These are phyloP conservation scores for Poa annua DNA, from an alignment of 176 grass and related monocot genomes.

Conservation along the genomic window DNA sequence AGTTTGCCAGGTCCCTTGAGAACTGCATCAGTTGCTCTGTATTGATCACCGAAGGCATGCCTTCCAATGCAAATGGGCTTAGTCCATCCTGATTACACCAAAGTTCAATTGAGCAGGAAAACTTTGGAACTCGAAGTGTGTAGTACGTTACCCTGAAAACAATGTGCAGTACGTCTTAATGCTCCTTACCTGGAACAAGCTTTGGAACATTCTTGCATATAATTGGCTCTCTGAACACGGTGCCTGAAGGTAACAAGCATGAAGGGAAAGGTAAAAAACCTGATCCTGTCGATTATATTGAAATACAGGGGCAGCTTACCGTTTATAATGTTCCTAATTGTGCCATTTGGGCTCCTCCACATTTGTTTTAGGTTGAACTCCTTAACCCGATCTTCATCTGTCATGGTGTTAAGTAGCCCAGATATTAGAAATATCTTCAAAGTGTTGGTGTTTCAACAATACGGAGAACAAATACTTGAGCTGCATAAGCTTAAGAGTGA, in stretches of 20 bases:
- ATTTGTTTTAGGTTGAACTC: constrained; percentile 91
- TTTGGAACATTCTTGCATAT: constrained; percentile 94
- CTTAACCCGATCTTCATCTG: constrained; percentile 83
- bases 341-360: constrained; percentile 98
- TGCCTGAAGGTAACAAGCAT: constrained; percentile 56
- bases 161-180: constrained; percentile 15
- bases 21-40: constrained; percentile 92
- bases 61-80: constrained; percentile 99
- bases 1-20: constrained; percentile 97
- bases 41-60: constrained; percentile 98
- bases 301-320: constrained; percentile 51
- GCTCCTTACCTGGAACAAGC: constrained; percentile 80
- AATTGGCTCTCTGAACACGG: constrained; percentile 97
- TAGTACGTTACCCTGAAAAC: not conserved
- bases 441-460: constrained; percentile 23
- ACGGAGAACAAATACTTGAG: constrained; percentile 28
- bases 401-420: constrained; percentile 33
- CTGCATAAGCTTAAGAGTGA: constrained; percentile 37
- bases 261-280: constrained; percentile 34
- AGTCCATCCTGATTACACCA: constrained; percentile 80
- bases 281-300: constrained; percentile 23
- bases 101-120: constrained; percentile 31
- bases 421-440: constrained; percentile 6
- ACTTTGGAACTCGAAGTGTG: constrained; percentile 20
- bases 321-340: constrained; percentile 96